A percentile compares a stretch with the other conserved stretches of the same genome.
These are phyloP conservation scores for Suillus tomentosus DNA, from an alignment of 768 basidiomycete species.

Conservation along the genomic window DNA sequence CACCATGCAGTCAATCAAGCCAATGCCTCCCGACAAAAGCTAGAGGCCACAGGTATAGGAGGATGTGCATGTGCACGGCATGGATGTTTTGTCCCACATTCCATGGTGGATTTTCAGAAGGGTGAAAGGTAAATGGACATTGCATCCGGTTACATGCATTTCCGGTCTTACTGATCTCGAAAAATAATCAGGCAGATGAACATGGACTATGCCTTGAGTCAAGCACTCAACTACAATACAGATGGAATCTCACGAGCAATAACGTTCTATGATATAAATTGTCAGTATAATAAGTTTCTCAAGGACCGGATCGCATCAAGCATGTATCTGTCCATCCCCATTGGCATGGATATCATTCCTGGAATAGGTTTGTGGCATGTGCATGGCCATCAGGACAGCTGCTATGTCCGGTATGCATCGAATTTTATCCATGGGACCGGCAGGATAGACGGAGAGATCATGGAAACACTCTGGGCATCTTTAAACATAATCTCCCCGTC, in stretches of 20 bases:
- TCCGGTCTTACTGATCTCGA: too few relatives aligned
- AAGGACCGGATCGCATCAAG: not conserved
- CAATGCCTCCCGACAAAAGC: not conserved
- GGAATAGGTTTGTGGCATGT: slow-evolving; percentile 13
- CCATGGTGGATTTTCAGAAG: slow-evolving; percentile 23
- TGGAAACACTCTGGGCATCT: too few relatives aligned
- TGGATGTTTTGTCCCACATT: too few relatives aligned
- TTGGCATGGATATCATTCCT: slow-evolving; percentile 1
- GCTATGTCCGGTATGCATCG: too few relatives aligned
- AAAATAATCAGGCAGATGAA: too few relatives aligned
- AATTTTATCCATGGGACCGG: too few relatives aligned
- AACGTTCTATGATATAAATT: slow-evolving; percentile 33
- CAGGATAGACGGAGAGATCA: too few relatives aligned
- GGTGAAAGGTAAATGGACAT: slow-evolving; percentile 22
- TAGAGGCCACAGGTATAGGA: slow-evolving; percentile 28
- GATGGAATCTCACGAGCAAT: slow-evolving; percentile 7
- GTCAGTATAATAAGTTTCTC: slow-evolving; percentile 21
- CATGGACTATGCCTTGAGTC: too few relatives aligned
- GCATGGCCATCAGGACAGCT: slow-evolving; percentile 9
- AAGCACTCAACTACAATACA: not conserved
- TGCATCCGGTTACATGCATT: too few relatives aligned
- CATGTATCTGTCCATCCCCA: not conserved
- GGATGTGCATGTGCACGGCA: slow-evolving; percentile 10
- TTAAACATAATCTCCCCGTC: too few relatives aligned
- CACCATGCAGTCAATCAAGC: not conserved